Evolutionary conservation across 1,139 yeast species (phyloP).

Genomic region (Pichia sp.): DNA sequence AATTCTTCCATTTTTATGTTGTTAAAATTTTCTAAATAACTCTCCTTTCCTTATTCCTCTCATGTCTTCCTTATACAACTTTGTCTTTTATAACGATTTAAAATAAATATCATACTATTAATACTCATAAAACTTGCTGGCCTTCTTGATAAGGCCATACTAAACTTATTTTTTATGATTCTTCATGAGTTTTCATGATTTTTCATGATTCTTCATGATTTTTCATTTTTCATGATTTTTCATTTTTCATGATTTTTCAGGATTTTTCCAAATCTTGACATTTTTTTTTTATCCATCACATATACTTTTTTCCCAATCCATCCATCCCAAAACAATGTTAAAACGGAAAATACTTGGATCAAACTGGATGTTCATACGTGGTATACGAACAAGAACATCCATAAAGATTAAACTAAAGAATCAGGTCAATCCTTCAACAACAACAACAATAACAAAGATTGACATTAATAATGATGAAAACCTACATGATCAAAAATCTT

Average conservation of each 20-base stretch:
- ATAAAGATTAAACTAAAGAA: background rate
- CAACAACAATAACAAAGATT: background rate
- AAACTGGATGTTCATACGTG: background rate
- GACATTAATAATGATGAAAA: background rate
- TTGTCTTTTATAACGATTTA: background rate
- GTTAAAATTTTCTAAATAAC: background rate
- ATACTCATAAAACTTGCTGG: too few relatives aligned
- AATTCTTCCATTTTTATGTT: background rate
- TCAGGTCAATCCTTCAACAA: background rate
- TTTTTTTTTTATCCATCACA: too few relatives aligned
- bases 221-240: background rate
- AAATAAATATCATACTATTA: background rate
- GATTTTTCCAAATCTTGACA: too few relatives aligned
- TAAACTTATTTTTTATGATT: background rate
- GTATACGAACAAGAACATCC: slow-evolving; percentile 3
- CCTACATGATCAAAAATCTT: background rate
- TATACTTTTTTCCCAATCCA: background rate
- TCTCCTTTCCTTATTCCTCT: background rate
- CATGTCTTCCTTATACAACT: background rate
- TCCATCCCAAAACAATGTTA: background rate
- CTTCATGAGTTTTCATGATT: background rate
- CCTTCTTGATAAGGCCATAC: too few relatives aligned
- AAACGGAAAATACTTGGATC: background rate
- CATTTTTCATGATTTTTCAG: background rate
- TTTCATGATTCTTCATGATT: too few relatives aligned